phyloP scores from a whole-genome alignment of 1,139 yeast species.

The Yamadazyma taylorii region DNA sequence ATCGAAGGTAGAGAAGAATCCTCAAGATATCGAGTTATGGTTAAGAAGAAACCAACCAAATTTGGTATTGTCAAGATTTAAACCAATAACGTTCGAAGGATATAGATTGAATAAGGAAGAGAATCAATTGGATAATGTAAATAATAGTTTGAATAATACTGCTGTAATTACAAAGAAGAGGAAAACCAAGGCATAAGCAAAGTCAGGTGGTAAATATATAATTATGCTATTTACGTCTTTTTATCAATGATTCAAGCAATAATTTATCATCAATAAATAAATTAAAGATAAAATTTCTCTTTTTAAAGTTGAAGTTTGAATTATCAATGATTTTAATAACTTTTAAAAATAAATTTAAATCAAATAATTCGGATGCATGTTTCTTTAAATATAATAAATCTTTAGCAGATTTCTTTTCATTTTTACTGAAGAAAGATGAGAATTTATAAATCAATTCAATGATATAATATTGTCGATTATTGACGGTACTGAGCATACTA shows the following conservation, averaged over 20 bases:
- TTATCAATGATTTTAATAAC: constrained; percentile 63
- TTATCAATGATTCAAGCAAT: constrained; percentile 54
- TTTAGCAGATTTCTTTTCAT: constrained; percentile 65
- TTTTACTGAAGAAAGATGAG: constrained; percentile 63
- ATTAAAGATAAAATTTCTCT: constrained; percentile 68
- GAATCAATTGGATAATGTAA: constrained; percentile 13
- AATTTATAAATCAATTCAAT: constrained; percentile 55
- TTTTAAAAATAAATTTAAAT: constrained; percentile 56
- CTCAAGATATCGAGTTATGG: constrained; percentile 43
- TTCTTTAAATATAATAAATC: constrained; percentile 59
- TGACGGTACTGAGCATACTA: neutral
- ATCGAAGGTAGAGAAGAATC: constrained; percentile 35
- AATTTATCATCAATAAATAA: constrained; percentile 55
- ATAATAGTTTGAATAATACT: constrained; percentile 11
- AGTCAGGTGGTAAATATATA: neutral
- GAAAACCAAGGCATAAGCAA: constrained; percentile 8
- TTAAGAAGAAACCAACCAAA: constrained; percentile 36
- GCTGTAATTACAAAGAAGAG: constrained; percentile 11
- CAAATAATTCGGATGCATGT: constrained; percentile 53
- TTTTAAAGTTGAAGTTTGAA: constrained; percentile 64
- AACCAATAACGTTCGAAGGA: constrained; percentile 28
- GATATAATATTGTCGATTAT: constrained; percentile 10
- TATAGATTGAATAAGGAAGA: constrained; percentile 16
- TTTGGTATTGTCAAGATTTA: constrained; percentile 35
- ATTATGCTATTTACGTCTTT: constrained; percentile 10